Evolutionary conservation across 78 protist species (phyloP), one percentile per base, ranked within the genome.

Genomic region (Anaeramoeba flamelloides): DNA sequence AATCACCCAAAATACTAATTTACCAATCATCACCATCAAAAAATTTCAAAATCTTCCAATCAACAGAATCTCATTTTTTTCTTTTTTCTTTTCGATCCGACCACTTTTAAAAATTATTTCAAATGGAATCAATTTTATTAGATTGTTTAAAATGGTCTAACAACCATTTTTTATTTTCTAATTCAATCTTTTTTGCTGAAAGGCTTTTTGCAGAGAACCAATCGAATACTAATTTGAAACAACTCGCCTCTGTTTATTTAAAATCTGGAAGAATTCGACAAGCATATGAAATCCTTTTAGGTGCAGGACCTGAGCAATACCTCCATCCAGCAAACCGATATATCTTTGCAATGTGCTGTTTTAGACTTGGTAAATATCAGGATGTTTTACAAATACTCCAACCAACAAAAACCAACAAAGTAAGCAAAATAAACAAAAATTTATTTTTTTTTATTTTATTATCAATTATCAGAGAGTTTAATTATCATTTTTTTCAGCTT

Each of bases 141-240:
- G 38, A 37, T 12, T 26, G 36, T 30, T 1, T 64, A 17, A 39
- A 82, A 33, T 2, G 3, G 26, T 82, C 85, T 30, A 39, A 77
- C 31, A 34, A 8, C 30, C 1, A 82, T 39, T 33, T 34, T 39
- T 74, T 82, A 36, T 8, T 22, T 40, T 34, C 17, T 12, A 82
- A 82, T 80, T 77, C 85, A 22, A 22, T n/a, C 40, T 82, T 78
- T 30, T 79, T 82, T 22, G 85, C 85, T 31, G 85, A 82, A 75
- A 79, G 85, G 0, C 80, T 82, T n/a, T 31, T 0, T 37, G 77
- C 85, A 38, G 77, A 81, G 36, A 1, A 30, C 2, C 69, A 75
- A 2, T 3, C n/a, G 40, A 77, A 81, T 22, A 78, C 36, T 39
- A 40, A 77, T 3, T n/a, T 1, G 53, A 40, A 36, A 33, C 30